Evolutionary conservation across 192 early-diverging fungal species (phyloP), one percentile per base, ranked within the genome.

Genomic region (Coemansia sp.): DNA sequence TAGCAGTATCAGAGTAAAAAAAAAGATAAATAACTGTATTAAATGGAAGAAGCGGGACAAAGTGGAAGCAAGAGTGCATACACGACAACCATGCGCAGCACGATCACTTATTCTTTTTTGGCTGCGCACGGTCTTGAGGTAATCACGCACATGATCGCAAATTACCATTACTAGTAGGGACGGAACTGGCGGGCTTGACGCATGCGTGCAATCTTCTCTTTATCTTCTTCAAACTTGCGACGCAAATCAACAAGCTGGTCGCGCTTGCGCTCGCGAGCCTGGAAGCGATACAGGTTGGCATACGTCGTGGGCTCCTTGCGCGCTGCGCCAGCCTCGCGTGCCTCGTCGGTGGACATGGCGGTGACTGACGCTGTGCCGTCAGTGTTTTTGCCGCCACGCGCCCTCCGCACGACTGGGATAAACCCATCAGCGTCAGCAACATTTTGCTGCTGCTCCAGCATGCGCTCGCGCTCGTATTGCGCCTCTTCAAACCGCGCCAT

Each of bases 241-340:
- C 96, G 92, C 66, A 98, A 81, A 61, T 97, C 93, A 3, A 86
- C 83, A 42, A 97, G 87, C 91, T 98, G 91, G 77, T 95, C 90
- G 52, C 91, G 86, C 81, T 97, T 97, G 42, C 82, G 87, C 85
- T 98, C 95, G 27, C 95, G 88, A 88, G 95, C 87, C 86, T 98
- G 96, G 90, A 98, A 98, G 15, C 95, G 86, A 78, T 98, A 98
- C 89, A 98, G 95, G 85, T 98, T 92, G 27, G 89, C 88, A 55
- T 94, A 86, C 62, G 67, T 29, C 62, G 91, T 90, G 29, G 54
- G 54, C 68, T 91, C 88, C 86, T 93, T 91, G 90, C 95, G 77
- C 70, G 63, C 66, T 3, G 34, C 55, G 3, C 93, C 69, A 76
- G 89, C 78, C 90, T 90, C 65, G 83, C 71, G 67, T 77, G 84